Evolutionary conservation across 2,329 filamentous ascomycete species (phyloP).

Genomic region (Exophiala spinifera): DNA sequence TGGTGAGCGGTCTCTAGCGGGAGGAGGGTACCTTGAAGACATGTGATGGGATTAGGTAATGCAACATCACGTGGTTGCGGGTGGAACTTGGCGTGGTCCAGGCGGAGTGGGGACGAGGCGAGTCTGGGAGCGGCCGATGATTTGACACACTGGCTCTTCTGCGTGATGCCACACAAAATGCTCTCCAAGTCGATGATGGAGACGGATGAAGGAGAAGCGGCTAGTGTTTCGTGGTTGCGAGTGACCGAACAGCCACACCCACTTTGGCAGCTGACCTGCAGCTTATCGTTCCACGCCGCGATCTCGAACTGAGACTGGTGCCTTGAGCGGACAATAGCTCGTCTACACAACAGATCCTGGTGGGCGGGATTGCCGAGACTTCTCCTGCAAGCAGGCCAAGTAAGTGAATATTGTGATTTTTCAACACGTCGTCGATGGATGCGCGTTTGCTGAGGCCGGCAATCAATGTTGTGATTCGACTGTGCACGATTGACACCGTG

Average conservation of each 20-base stretch:
- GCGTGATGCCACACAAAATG: background rate
- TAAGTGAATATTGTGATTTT: background rate
- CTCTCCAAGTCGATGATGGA: background rate
- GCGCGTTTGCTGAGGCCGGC: background rate
- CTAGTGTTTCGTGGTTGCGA: conserved; percentile 1
- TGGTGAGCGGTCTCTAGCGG: conserved; percentile 63
- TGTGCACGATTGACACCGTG: background rate
- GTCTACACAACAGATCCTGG: background rate
- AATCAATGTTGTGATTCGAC: background rate
- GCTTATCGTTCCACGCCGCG: background rate
- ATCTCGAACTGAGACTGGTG: background rate
- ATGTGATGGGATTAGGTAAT: conserved; percentile 3
- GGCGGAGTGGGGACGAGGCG: background rate
- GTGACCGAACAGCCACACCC: background rate
- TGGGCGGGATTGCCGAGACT: background rate
- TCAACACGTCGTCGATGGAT: background rate
- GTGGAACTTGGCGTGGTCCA: background rate
- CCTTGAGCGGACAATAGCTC: background rate
- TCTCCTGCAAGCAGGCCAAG: background rate
- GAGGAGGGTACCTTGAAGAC: conserved; percentile 50
- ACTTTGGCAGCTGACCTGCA: background rate
- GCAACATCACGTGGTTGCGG: conserved; percentile 2
- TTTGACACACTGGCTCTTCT: conserved; percentile 2
- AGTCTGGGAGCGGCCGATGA: background rate
- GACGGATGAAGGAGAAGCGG: background rate